phyloP scores from a whole-genome alignment of 352 stramenopile species.

The Phytophthora hybrid region DNA sequence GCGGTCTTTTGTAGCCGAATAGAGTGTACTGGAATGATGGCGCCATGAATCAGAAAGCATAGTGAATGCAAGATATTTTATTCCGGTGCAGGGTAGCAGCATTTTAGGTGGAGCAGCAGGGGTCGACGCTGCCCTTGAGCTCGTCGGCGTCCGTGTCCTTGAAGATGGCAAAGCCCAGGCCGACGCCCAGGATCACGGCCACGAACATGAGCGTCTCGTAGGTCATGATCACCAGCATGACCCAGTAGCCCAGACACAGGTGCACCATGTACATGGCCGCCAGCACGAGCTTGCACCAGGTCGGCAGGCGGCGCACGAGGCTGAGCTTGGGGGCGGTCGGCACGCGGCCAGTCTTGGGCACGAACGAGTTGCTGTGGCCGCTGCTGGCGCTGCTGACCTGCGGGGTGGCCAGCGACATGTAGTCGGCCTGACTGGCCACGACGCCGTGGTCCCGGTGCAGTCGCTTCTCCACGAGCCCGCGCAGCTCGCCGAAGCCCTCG shows the following conservation, averaged over 20 bases:
- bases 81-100: constrained; percentile 4
- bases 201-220: constrained; percentile 88
- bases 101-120: constrained; percentile 78
- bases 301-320: constrained; percentile 61
- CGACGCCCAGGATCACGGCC: constrained; percentile 75
- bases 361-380: constrained; percentile 25
- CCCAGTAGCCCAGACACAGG: constrained; percentile 78
- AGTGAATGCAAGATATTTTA: constrained; percentile 1
- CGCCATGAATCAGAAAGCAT: constrained; percentile 4
- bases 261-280: constrained; percentile 80
- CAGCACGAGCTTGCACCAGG: constrained; percentile 70
- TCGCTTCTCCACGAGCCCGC: constrained; percentile 51
- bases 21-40: constrained; percentile 12
- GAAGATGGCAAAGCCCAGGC: constrained; percentile 80
- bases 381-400: constrained; percentile 23
- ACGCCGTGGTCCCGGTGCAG: constrained; percentile 67
- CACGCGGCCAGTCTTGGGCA: constrained; percentile 34
- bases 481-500: constrained; percentile 68
- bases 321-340: constrained; percentile 39
- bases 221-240: constrained; percentile 91
- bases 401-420: constrained; percentile 58
- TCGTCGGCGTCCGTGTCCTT: constrained; percentile 82
- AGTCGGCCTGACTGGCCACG: constrained; percentile 68
- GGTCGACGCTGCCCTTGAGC: constrained; percentile 76
- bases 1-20: neutral